phyloP scores from a whole-genome alignment of 352 stramenopile genomes.

The Halophytophthora polymorphica region DNA sequence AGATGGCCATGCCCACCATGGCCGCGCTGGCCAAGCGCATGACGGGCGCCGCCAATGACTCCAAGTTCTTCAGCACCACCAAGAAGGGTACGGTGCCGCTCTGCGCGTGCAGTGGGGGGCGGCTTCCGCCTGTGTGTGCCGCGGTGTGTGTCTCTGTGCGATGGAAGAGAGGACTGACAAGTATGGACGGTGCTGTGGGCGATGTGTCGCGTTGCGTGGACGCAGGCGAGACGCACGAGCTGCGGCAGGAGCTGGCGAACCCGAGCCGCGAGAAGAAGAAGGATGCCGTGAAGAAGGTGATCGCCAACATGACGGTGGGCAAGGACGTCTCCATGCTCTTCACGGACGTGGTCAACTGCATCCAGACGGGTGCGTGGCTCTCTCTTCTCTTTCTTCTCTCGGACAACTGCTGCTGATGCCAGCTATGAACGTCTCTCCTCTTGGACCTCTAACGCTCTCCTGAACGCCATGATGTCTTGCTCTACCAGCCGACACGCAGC shows the following conservation, averaged over 20 bases:
- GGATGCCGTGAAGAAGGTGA: constrained; percentile 99
- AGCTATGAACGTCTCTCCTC: background rate
- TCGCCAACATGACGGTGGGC: constrained; percentile 99
- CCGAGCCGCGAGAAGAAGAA: constrained; percentile 97
- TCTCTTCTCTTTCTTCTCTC: background rate
- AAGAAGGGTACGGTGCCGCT: constrained; percentile 87
- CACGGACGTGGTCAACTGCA: constrained; percentile 99
- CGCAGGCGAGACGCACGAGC: constrained; percentile 94
- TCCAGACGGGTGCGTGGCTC: constrained; percentile 90
- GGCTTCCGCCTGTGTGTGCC: background rate
- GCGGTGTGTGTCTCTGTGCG: no score
- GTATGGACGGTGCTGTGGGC: background rate
- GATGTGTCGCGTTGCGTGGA: background rate
- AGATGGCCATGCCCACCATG: constrained; percentile 87
- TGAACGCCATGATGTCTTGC: background rate
- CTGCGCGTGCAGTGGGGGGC: no score
- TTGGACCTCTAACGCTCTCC: background rate
- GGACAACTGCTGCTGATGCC: background rate
- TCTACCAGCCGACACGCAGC: constrained; percentile 91
- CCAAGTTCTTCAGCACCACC: constrained; percentile 98
- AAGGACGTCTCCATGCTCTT: constrained; percentile 99
- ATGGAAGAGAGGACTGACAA: background rate
- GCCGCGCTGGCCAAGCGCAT: constrained; percentile 86
- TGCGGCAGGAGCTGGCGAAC: constrained; percentile 96
- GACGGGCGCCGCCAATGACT: constrained; percentile 92